phyloP scores from a whole-genome alignment of 768 basidiomycete genomes.

The Phylloporus sp. region DNA sequence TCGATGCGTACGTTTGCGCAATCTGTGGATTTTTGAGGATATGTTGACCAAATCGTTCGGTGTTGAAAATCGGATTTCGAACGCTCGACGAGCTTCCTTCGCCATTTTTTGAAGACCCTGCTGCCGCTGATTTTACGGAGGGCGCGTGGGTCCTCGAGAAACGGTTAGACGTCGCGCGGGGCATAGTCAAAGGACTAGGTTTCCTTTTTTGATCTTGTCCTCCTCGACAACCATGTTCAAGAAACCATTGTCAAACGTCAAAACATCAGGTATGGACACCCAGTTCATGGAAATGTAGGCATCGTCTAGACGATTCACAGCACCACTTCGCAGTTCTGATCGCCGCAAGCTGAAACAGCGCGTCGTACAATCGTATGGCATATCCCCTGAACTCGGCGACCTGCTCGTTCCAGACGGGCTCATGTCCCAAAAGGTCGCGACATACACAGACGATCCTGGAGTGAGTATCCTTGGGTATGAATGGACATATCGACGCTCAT shows the following conservation, averaged over 20 bases:
- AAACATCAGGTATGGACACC: slow-evolving; percentile 54
- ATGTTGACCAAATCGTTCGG: slow-evolving; percentile 94
- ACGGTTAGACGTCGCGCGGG: slow-evolving; percentile 71
- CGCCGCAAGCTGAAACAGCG: slow-evolving; percentile 65
- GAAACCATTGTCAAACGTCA: slow-evolving; percentile 61
- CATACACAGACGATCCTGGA: slow-evolving; percentile 59
- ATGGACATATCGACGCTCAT: neutral
- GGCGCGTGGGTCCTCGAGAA: slow-evolving; percentile 67
- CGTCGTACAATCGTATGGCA: slow-evolving; percentile 42
- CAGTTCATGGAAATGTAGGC: neutral
- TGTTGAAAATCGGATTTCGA: slow-evolving; percentile 91
- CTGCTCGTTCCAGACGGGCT: slow-evolving; percentile 71
- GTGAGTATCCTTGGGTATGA: slow-evolving; percentile 32
- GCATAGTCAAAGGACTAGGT: no score
- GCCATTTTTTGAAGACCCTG: slow-evolving; percentile 32
- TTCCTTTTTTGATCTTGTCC: slow-evolving; percentile 17
- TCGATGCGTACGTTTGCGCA: slow-evolving; percentile 69
- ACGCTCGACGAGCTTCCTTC: slow-evolving; percentile 37
- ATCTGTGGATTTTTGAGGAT: slow-evolving; percentile 92
- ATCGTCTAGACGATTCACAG: slow-evolving; percentile 21
- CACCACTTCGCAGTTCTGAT: slow-evolving; percentile 70
- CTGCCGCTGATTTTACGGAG: slow-evolving; percentile 41
- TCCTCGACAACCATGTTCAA: slow-evolving; percentile 58
- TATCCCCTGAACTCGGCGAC: slow-evolving; percentile 58
- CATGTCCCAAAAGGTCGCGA: slow-evolving; percentile 59